These are phyloP conservation scores for Fusarium avenaceum DNA, from an alignment of 2,329 filamentous ascomycete genomes.

Conservation along the genomic window DNA sequence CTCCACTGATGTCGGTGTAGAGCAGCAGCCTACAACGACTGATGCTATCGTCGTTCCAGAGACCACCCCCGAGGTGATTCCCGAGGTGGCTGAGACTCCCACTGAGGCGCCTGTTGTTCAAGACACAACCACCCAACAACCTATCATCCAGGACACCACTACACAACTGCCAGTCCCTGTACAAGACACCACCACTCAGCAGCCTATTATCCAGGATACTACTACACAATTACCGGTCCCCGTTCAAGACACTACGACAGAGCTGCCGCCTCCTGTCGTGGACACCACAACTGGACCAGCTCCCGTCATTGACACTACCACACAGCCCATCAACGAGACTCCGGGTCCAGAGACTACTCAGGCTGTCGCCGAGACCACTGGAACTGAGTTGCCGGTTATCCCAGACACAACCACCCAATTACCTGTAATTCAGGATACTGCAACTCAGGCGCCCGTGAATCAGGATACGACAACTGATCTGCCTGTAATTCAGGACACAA, in stretches of 20 bases:
- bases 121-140: slow-evolving; percentile 7
- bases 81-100: background rate
- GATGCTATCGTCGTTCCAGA: slow-evolving; percentile 7
- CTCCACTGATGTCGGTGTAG: background rate
- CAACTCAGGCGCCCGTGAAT: background rate
- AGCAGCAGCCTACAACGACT: slow-evolving; percentile 2
- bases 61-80: background rate
- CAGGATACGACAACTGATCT: background rate
- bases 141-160: background rate
- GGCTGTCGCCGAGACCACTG: background rate
- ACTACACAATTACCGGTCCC: background rate
- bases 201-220: background rate
- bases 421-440: background rate
- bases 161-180: background rate
- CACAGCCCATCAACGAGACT: slow-evolving; percentile 2
- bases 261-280: background rate
- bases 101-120: background rate
- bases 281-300: background rate
- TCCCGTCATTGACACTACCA: background rate
- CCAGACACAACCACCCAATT: background rate
- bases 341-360: background rate
- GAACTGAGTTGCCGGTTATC: no score
- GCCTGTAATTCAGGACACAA: background rate
- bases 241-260: background rate
- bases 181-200: slow-evolving; percentile 3